Percentiles rank a stretch among this genome's conserved stretches.
Conservation (phyloP, 768 basidiomycete genomes). For the Obba rivulosa region DNA sequence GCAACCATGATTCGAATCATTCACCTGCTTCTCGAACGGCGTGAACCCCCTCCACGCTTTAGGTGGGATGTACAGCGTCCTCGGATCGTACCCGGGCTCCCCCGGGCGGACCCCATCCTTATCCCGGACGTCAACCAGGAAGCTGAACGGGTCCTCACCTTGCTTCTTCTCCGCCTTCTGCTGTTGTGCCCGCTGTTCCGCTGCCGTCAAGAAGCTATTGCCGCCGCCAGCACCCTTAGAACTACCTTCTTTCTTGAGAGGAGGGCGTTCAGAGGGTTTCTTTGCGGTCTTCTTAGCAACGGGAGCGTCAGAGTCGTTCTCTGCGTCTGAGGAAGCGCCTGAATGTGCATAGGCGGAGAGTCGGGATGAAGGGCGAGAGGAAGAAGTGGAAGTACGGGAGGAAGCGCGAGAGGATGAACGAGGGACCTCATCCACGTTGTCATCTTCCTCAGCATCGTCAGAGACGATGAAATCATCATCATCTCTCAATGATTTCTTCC, state of each 20-base stretch:
- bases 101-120: constrained; percentile 75
- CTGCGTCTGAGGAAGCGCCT: constrained; percentile 29
- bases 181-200: constrained; percentile 68
- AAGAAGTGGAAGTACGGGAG: constrained; percentile 23
- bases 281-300: constrained; percentile 31
- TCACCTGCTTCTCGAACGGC: constrained; percentile 87
- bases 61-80: constrained; percentile 78
- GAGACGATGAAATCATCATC: constrained; percentile 72
- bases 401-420: constrained; percentile 49
- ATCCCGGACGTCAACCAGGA: constrained; percentile 69
- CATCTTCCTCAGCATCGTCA: constrained; percentile 57
- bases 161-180: constrained; percentile 83
- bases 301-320: constrained; percentile 17
- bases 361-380: constrained; percentile 30
- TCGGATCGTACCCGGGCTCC: constrained; percentile 85
- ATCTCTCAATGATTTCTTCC: constrained; percentile 38
- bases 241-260: constrained; percentile 26
- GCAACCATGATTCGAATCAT: background rate
- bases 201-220: constrained; percentile 69
- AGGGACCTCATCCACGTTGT: constrained; percentile 20
- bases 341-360: constrained; percentile 26
- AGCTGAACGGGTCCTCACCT: constrained; percentile 69
- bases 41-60: constrained; percentile 80
- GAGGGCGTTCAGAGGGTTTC: constrained; percentile 30
- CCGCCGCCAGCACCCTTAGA: constrained; percentile 23